Evolutionary conservation across 2,329 filamentous ascomycete genomes (phyloP), one percentile per base, ranked within the genome.

Genomic region (Bipolaris oryzae): DNA sequence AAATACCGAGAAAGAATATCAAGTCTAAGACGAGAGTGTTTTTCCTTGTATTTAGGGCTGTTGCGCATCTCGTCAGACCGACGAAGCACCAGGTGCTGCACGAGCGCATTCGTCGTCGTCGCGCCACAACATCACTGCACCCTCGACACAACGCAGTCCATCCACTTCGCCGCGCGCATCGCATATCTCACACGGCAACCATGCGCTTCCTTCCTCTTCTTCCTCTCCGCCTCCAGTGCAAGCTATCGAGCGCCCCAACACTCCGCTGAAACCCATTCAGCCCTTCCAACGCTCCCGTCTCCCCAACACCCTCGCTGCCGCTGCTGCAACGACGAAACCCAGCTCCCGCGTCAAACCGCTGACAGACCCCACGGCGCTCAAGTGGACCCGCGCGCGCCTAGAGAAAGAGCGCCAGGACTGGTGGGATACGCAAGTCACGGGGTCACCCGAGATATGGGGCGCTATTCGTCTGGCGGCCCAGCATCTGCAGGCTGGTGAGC

Each of bases 381-480:
- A 50, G 20, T 76, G 71, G 72, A 92, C 90, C 1, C 85, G 84
- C n/a, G 71, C 77, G 15, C 80, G 88, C 50, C 80, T 96, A 2
- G 85, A 87, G 56, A 82, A 82, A 31, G 91, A 96, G 77, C 85
- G 94, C 46, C 79, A 78, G 46, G 92, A 92, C 60, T 97, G 96
- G 81, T 98, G 96, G 76, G 92, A 97, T 59, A 97, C 93, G 1
- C 82, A 92, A 44, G 91, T 96, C 15, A 90, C 89, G 0, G 92
- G 92, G 2, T 83, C 86, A 3, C 70, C 83, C 4, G 91, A 96
- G 75, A 84, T 95, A 23, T 98, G 94, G 94, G 86, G 86, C 65
- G 88, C 90, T 0, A 76, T 97, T 13, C 83, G 84, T 43, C 80
- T 86, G 1, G 89, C 88, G 0, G 81, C 92, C 16, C 84, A 89